Percentiles rank a stretch among this genome's conserved stretches.
Evolutionary conservation across 345 rosid genomes (phyloP).

Genomic region (Eucalyptus microcorys): DNA sequence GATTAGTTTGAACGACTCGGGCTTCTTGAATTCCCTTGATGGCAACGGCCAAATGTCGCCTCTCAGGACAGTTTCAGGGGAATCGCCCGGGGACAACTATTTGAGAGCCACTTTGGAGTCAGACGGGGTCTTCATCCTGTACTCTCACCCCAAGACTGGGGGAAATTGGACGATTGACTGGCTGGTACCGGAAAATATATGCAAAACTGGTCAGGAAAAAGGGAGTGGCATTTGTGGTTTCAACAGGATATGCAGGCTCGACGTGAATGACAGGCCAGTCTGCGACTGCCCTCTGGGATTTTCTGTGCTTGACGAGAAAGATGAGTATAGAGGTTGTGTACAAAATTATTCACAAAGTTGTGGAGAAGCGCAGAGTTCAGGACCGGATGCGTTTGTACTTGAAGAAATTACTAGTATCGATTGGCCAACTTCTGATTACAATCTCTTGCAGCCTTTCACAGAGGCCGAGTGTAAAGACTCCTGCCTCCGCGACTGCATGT

Average conservation of each 20-base stretch:
- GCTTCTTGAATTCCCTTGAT: neutral
- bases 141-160: conserved; percentile 1
- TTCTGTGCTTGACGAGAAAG: neutral
- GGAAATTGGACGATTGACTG: neutral
- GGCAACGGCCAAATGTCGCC: neutral
- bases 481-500: conserved; percentile 20
- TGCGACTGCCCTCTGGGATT: conserved; percentile 15
- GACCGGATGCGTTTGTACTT: neutral
- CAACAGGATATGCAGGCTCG: conserved; percentile 8
- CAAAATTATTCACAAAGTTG: conserved; percentile 3
- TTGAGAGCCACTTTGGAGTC: conserved; percentile 12
- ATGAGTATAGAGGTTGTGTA: conserved; percentile 4
- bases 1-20: neutral
- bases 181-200: conserved; percentile 5
- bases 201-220: neutral
- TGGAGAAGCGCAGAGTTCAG: neutral
- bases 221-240: conserved; percentile 26
- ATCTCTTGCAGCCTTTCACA: neutral
- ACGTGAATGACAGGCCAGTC: neutral
- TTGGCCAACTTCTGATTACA: conserved; percentile 20
- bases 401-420: neutral
- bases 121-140: conserved; percentile 17
- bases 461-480: conserved; percentile 6
- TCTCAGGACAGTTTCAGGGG: neutral
- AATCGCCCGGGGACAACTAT: neutral